Conservation (phyloP, 1,284 basidiomycete species). For the Amylostereum chailletii region DNA sequence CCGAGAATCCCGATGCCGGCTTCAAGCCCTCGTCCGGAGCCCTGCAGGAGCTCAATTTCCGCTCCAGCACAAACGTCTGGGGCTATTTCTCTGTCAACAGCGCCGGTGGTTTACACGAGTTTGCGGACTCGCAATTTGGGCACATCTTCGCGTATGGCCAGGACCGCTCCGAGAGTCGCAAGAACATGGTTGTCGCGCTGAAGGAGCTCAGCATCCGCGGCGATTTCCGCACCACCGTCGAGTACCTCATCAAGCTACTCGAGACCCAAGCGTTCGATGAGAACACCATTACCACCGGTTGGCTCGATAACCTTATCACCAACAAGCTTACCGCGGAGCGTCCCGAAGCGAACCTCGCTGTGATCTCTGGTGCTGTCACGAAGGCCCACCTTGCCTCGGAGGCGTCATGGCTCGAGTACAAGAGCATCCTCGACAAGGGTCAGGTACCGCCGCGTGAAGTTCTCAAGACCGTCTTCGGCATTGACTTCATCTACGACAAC, state of each 20-base stretch:
- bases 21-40: conserved; percentile 99
- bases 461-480: conserved; percentile 93
- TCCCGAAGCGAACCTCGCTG: conserved; percentile 86
- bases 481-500: conserved; percentile 98
- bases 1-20: conserved; percentile 99
- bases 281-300: conserved; percentile 97
- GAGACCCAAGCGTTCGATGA: conserved; percentile 96
- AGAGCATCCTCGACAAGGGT: conserved; percentile 93
- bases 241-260: conserved; percentile 96
- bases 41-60: conserved; percentile 98
- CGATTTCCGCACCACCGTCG: conserved; percentile 98
- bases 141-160: conserved; percentile 99
- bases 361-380: conserved; percentile 95
- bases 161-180: conserved; percentile 90
- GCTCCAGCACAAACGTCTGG: conserved; percentile 98
- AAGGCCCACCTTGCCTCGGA: conserved; percentile 91
- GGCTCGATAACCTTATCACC: conserved; percentile 97
- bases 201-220: conserved; percentile 99
- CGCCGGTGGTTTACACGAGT: conserved; percentile 96
- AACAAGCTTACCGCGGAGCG: conserved; percentile 95
- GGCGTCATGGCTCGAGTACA: conserved; percentile 89
- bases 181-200: conserved; percentile 99
- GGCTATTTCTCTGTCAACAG: conserved; percentile 98
- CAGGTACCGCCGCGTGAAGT: conserved; percentile 94
- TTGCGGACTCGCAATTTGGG: conserved; percentile 97